Evolutionary conservation across 768 basidiomycete genomes (phyloP), one percentile per base, ranked within the genome.

Genomic region (Mycena latifolia): DNA sequence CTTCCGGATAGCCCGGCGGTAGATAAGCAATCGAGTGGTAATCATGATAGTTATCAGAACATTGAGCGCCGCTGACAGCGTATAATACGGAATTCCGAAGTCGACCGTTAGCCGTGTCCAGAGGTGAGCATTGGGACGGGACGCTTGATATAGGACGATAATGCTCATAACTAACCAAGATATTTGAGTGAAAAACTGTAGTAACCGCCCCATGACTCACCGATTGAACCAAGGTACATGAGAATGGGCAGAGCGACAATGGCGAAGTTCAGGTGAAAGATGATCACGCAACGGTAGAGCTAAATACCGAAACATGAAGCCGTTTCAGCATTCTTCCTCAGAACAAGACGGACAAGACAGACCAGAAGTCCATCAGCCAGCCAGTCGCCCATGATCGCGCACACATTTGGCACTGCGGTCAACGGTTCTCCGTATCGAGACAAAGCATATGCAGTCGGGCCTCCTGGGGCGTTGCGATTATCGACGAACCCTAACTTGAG

Each of bases 41-140:
- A 78, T 76, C 45, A 77, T 67, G 29, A 67, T 8, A 1, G 77
- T 77, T 55, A 78, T 61, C 14, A 77, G 47, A n/a, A 77, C 70
- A 67, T 77, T 78, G 14, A 75, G 50, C 9, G 69, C 58, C 29
- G 72, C 67, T 12, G 77, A 66, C 6, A 77, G 41, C 12, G 73
- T 29, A 41, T 71, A 78, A 65, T 77, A 78, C 27, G 76, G 73
- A 48, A 61, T 20, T 24, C 48, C 60, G 22, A 54, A 61, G 52
- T 61, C 31, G 31, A 61, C 39, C 8, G 60, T 51, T 5, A 9
- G 56, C 35, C 50, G 50, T 31, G 65, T 67, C 65, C 65, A 67
- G 18, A 67, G 17, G 35, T 51, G 37, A 11, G 65, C 53, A 17
- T 61, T 51, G 11, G 65, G 65, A 6, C 60, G 60, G 46, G 65